Conservation (phyloP, 139 green algal species). For the Tetradesmus obliquus region DNA sequence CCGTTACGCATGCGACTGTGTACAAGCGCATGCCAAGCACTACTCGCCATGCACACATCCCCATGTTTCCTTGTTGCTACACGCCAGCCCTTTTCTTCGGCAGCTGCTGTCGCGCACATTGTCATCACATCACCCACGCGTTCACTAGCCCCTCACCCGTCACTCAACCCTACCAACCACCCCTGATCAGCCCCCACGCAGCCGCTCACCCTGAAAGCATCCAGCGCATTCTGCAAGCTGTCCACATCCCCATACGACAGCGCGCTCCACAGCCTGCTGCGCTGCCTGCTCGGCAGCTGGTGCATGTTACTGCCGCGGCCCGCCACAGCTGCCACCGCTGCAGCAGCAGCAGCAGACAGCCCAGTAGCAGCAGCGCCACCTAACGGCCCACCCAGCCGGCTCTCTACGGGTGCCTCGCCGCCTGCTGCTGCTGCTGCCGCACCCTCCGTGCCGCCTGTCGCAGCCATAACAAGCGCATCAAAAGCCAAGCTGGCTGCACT, state of each 20-base stretch:
- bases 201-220: slow-evolving; percentile 67
- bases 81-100: too few relatives aligned
- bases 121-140: too few relatives aligned
- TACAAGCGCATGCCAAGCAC: too few relatives aligned
- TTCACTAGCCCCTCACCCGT: not conserved
- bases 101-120: too few relatives aligned
- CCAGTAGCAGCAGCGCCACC: slow-evolving; percentile 5
- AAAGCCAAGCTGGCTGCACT: slow-evolving; percentile 75
- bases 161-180: not conserved
- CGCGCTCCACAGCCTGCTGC: slow-evolving; percentile 66
- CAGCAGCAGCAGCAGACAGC: slow-evolving; percentile 6
- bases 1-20: too few relatives aligned
- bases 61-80: too few relatives aligned
- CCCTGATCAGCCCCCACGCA: not conserved
- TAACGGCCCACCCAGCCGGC: slow-evolving; percentile 21
- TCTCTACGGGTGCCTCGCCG: slow-evolving; percentile 68
- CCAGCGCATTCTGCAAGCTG: slow-evolving; percentile 77
- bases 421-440: slow-evolving; percentile 40
- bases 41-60: too few relatives aligned
- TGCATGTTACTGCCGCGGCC: slow-evolving; percentile 18
- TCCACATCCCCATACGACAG: slow-evolving; percentile 67
- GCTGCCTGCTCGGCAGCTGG: slow-evolving; percentile 54
- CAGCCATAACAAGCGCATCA: slow-evolving; percentile 86
- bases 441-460: slow-evolving; percentile 64
- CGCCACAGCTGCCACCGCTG: slow-evolving; percentile 25